These are phyloP conservation scores for Begonia fuchsioides DNA, from an alignment of 306 rosid species.

Conservation along the genomic window DNA sequence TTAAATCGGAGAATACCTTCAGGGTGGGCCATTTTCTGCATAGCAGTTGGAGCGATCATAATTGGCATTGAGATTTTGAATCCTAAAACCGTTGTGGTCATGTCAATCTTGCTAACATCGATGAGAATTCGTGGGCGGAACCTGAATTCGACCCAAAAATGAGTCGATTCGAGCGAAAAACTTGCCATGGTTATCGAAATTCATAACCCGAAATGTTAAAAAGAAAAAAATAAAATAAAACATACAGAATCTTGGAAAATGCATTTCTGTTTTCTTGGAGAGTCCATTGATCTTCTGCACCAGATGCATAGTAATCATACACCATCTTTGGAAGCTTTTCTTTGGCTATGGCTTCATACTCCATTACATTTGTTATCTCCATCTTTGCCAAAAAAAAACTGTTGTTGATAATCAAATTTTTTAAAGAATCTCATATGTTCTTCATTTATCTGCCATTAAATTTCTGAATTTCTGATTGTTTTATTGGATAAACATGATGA, in stretches of 20 bases:
- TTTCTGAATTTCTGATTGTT: background rate
- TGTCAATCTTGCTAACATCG: constrained; percentile 84
- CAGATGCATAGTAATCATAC: constrained; percentile 85
- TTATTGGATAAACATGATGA: background rate
- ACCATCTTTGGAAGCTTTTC: constrained; percentile 86
- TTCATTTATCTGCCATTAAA: background rate
- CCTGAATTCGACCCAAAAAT: constrained; percentile 21
- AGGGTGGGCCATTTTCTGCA: constrained; percentile 98
- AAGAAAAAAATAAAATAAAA: too few species aligned
- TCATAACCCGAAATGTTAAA: too few species aligned
- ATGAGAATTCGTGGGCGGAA: constrained; percentile 82
- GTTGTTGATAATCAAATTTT: background rate
- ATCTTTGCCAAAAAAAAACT: constrained; percentile 22
- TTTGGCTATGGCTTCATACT: constrained; percentile 77
- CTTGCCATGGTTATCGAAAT: background rate
- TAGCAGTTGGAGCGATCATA: constrained; percentile 96
- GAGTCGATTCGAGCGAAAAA: constrained; percentile 1
- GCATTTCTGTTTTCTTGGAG: constrained; percentile 68
- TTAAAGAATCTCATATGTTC: background rate
- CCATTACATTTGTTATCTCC: constrained; percentile 73
- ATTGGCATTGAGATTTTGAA: constrained; percentile 93
- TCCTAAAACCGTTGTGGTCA: constrained; percentile 68
- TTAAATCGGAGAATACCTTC: constrained; percentile 27
- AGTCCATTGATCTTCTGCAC: constrained; percentile 98
- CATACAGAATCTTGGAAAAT: constrained; percentile 81